phyloP scores from a whole-genome alignment of 768 basidiomycete genomes.

The Pleurotus cornucopiae region DNA sequence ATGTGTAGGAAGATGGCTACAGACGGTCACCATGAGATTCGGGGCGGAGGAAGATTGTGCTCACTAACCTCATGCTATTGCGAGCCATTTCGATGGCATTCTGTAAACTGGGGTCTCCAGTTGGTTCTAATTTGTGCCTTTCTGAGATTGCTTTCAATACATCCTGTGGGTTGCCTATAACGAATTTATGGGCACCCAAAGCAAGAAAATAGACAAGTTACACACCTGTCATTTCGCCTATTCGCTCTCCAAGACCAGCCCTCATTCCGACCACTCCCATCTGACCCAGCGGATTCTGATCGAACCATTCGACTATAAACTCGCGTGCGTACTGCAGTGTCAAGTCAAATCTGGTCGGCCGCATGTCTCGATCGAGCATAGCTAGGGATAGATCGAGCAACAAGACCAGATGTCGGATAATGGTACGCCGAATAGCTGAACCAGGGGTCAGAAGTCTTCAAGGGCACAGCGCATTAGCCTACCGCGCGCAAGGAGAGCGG shows the following conservation, averaged over 20 bases:
- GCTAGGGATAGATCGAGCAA: conserved; percentile 88
- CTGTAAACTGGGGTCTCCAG: conserved; percentile 93
- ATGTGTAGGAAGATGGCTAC: conserved; percentile 93
- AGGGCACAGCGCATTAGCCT: conserved; percentile 3
- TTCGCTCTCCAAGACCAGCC: conserved; percentile 83
- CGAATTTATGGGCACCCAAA: neutral
- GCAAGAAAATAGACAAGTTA: conserved; percentile 8
- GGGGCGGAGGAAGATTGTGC: neutral
- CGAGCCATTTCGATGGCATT: conserved; percentile 98
- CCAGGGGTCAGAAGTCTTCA: conserved; percentile 75
- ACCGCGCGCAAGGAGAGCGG: neutral
- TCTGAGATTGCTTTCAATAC: conserved; percentile 85
- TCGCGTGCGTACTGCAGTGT: conserved; percentile 87
- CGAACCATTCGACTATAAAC: conserved; percentile 96
- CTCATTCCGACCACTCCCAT: conserved; percentile 94
- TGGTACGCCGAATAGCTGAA: conserved; percentile 85
- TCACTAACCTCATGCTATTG: conserved; percentile 79
- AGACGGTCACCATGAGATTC: conserved; percentile 1
- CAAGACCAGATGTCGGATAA: conserved; percentile 92
- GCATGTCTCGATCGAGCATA: conserved; percentile 96
- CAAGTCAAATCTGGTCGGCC: conserved; percentile 90
- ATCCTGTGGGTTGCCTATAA: conserved; percentile 88
- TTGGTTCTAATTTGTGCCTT: conserved; percentile 83
- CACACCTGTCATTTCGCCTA: conserved; percentile 91
- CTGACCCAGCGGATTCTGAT: conserved; percentile 97